A percentile compares a stretch with the other conserved stretches of the same genome.
Conservation (phyloP, 768 basidiomycete species). For the Rubroboletus pulcherrimus region DNA sequence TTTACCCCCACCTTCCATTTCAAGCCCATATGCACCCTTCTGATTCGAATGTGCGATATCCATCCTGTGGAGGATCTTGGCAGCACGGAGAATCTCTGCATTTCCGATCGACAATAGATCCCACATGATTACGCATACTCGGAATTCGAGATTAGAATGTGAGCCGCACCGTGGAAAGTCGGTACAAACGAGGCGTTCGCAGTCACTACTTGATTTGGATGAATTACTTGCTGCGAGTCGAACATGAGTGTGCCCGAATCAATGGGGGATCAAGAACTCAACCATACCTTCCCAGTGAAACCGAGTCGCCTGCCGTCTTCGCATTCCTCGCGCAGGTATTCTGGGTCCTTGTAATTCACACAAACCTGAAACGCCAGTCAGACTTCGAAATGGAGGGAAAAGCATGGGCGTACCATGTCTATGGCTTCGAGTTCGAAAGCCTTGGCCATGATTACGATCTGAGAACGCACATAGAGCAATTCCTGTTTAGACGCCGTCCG, state of each 20-base stretch:
- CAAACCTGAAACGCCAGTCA: slow-evolving; percentile 56
- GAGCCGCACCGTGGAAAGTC: slow-evolving; percentile 52
- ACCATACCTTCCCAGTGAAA: slow-evolving; percentile 81
- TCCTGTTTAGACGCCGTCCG: slow-evolving; percentile 73
- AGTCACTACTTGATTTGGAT: slow-evolving; percentile 75
- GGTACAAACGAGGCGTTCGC: slow-evolving; percentile 83
- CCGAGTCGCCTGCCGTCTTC: slow-evolving; percentile 77
- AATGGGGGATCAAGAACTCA: background rate
- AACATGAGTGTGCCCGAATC: slow-evolving; percentile 1
- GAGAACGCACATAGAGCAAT: slow-evolving; percentile 78
- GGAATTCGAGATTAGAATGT: background rate
- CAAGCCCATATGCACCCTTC: slow-evolving; percentile 71
- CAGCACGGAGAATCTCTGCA: slow-evolving; percentile 74
- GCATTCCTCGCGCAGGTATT: slow-evolving; percentile 68
- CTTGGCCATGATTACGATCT: slow-evolving; percentile 77
- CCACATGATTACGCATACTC: background rate
- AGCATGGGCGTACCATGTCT: slow-evolving; percentile 66
- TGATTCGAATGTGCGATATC: slow-evolving; percentile 47
- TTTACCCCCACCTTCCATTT: slow-evolving; percentile 48
- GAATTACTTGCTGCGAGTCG: slow-evolving; percentile 80
- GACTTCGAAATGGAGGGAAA: background rate
- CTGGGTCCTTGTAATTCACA: slow-evolving; percentile 76
- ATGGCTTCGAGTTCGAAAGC: slow-evolving; percentile 82
- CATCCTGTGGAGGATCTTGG: slow-evolving; percentile 68
- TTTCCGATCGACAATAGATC: background rate